These are phyloP conservation scores for Verticillium nonalfalfae DNA, from an alignment of 2,329 filamentous ascomycete genomes.

Conservation along the genomic window DNA sequence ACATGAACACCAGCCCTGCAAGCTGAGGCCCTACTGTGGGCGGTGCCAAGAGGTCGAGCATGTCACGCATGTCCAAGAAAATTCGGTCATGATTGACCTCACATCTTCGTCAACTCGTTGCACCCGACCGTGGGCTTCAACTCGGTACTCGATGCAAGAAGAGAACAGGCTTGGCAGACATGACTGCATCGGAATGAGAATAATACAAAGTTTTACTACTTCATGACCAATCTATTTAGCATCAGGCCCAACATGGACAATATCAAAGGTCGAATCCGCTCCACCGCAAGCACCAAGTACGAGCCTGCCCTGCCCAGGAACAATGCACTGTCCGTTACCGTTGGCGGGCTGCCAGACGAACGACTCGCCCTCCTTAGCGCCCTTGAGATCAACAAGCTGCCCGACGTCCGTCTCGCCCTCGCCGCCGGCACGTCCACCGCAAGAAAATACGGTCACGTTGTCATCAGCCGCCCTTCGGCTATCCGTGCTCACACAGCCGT, in stretches of 20 bases:
- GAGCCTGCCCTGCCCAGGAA: constrained; percentile 26
- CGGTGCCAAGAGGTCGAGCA: too few species aligned
- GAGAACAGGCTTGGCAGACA: too few species aligned
- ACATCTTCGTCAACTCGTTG: too few species aligned
- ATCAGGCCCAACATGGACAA: constrained; percentile 10
- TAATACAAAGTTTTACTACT: background rate
- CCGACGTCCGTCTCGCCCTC: constrained; percentile 38
- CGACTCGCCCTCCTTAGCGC: constrained; percentile 17
- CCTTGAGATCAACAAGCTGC: constrained; percentile 36
- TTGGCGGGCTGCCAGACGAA: constrained; percentile 39
- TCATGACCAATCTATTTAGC: background rate
- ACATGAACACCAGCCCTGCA: too few species aligned
- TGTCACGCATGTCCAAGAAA: too few species aligned
- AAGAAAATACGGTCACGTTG: constrained; percentile 44
- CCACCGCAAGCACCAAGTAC: constrained; percentile 21
- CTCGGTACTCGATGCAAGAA: too few species aligned
- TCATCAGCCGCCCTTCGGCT: constrained; percentile 33
- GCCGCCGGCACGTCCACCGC: constrained; percentile 44
- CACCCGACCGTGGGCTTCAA: too few species aligned
- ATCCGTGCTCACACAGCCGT: constrained; percentile 47
- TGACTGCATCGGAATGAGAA: background rate
- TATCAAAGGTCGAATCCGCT: constrained; percentile 19
- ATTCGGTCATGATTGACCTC: too few species aligned
- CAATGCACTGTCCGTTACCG: constrained; percentile 34
- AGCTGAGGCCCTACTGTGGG: too few species aligned